phyloP scores from a whole-genome alignment of 2,329 filamentous ascomycete species.

The Nemania sp. region DNA sequence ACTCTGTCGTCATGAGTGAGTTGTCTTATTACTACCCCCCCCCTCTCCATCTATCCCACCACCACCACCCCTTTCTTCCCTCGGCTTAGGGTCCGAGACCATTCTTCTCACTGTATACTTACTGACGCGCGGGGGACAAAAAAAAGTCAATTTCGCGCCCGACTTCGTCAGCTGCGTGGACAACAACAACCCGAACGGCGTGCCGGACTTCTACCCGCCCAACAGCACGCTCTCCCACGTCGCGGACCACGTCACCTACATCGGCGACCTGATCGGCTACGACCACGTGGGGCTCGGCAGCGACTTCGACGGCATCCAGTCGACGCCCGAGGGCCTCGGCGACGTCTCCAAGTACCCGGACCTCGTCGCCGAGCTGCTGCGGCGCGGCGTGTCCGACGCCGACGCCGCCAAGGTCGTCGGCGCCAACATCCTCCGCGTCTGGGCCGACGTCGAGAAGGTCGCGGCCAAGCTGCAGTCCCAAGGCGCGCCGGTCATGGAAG shows the following conservation, averaged over 20 bases:
- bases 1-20: constrained; percentile 75
- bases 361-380: constrained; percentile 74
- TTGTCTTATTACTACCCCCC: neutral
- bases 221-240: constrained; percentile 79
- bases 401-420: constrained; percentile 79
- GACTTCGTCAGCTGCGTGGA: constrained; percentile 79
- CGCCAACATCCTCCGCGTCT: constrained; percentile 81
- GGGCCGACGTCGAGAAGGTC: constrained; percentile 76
- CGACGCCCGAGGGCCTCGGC: constrained; percentile 73
- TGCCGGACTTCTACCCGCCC: constrained; percentile 69
- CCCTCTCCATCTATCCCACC: neutral
- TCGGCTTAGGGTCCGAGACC: too few species aligned
- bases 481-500: constrained; percentile 59
- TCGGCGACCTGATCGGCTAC: constrained; percentile 82
- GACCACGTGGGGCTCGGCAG: constrained; percentile 87
- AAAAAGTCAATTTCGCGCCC: constrained; percentile 75
- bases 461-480: constrained; percentile 66
- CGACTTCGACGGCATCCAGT: constrained; percentile 81
- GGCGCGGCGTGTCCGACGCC: constrained; percentile 71
- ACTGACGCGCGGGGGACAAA: neutral
- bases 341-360: constrained; percentile 85
- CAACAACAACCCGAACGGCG: constrained; percentile 60
- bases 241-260: constrained; percentile 78
- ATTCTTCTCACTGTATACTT: too few species aligned
- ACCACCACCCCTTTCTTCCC: too few species aligned